Base-by-base conservation (phyloP, 345 rosid genomes). In the Nephelium lappaceum region DNA sequence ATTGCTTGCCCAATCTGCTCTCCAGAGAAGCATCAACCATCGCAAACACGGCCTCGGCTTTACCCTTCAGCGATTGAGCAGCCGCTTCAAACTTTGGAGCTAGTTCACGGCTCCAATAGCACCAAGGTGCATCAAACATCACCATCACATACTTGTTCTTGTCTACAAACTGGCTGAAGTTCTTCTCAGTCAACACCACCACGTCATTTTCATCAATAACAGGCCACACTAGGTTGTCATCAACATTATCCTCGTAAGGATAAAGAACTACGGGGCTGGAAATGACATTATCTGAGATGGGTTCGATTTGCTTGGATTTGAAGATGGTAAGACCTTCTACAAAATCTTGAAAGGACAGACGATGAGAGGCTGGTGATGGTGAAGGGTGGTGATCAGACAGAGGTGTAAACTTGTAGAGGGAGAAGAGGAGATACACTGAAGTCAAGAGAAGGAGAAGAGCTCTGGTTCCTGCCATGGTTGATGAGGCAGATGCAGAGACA, bases 71-170 rank as follows among this genome's bases (percentile, higher is more conserved):
- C 80, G 77, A 80, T 53, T 89, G 81, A 12, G 92, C 87, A 0
- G 90, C 86, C 25, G 90, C 89, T 6, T 83, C 89, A 55, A 84
- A 89, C 60, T 84, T 85, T 11, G 89, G 92, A 0, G 84, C 79
- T 23, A 87, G 70, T 63, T 62, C 43, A 74, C 75, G 78, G 76
- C 90, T 84, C 74, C 83, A 81, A 36, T 82, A 81, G 72, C 92
- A 89, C 92, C 92, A 89, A 0, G 88, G 83, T 19, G 88, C 89
- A 64, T 87, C 85, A 67, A 87, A 89, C 57, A 87, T 78, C 43
- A 43, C 69, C 77, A 74, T 61, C 61, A 84, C 85, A 70, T 82
- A 77, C 72, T 78, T 78, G 21, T 84, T 77, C 73, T 74, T 81
- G 41, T 62, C 51, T 9, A 87, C 39, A 78, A 89, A 86, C 21